A percentile compares a stretch with the other conserved stretches of the same genome.
Conservation (phyloP, 345 rosid genomes). For the Melastoma malabathricum region DNA sequence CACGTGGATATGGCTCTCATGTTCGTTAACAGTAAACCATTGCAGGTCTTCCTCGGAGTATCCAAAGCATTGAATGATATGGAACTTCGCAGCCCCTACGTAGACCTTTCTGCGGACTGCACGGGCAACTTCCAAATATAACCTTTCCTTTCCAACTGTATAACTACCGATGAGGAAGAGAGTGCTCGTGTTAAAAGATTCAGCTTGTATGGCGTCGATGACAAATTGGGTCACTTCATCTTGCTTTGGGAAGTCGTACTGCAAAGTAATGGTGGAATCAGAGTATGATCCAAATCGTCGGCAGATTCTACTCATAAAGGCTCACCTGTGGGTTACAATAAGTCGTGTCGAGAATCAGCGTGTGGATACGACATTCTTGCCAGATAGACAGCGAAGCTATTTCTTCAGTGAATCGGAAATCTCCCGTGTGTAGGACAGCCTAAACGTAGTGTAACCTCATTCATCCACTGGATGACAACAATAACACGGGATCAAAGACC, state of each 20-base stretch:
- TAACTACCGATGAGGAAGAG: conserved; percentile 91
- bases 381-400: conserved; percentile 30
- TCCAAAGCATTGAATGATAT: conserved; percentile 59
- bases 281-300: background rate
- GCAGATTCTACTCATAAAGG: background rate
- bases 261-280: conserved; percentile 16
- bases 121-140: conserved; percentile 88
- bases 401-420: conserved; percentile 65
- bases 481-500: no score
- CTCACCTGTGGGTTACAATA: conserved; percentile 85
- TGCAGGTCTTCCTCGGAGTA: conserved; percentile 69
- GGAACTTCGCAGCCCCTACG: conserved; percentile 58
- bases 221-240: conserved; percentile 90
- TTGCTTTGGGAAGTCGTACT: conserved; percentile 96
- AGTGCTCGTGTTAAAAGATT: conserved; percentile 75
- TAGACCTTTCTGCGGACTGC: conserved; percentile 54
- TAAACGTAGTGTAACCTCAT: conserved; percentile 10
- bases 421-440: conserved; percentile 89
- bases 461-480: no score
- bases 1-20: conserved; percentile 82
- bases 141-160: conserved; percentile 90
- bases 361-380: conserved; percentile 34
- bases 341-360: conserved; percentile 94
- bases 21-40: conserved; percentile 75
- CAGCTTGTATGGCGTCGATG: conserved; percentile 91